A percentile compares a stretch with the other conserved stretches of the same genome.
These are phyloP conservation scores for Talaromyces sp. DNA, from an alignment of 2,329 filamentous ascomycete genomes.

Conservation along the genomic window DNA sequence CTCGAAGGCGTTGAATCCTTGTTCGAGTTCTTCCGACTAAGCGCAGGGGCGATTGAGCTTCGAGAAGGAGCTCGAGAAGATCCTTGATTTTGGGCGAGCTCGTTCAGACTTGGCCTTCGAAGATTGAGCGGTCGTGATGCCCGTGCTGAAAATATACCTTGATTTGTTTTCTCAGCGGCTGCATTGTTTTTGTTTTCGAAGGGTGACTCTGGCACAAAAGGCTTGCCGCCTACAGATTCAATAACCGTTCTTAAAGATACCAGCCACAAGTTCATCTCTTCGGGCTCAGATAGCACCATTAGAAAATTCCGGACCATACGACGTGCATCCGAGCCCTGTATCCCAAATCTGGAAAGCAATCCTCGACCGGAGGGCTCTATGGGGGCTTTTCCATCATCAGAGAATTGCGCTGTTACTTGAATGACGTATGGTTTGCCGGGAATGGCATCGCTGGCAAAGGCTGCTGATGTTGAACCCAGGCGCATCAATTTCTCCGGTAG, in stretches of 20 bases:
- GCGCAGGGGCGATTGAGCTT: constrained; percentile 1
- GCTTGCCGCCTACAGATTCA: constrained; percentile 39
- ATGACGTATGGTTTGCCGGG: constrained; percentile 45
- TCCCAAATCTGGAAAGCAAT: constrained; percentile 35
- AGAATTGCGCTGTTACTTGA: constrained; percentile 37
- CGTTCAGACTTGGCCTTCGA: constrained; percentile 17
- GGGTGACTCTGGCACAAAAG: constrained; percentile 31
- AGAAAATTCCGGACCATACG: constrained; percentile 36
- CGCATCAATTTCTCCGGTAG: constrained; percentile 43
- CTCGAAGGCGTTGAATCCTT: constrained; percentile 6
- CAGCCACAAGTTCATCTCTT: constrained; percentile 42
- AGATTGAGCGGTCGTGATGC: neutral
- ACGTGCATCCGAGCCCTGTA: constrained; percentile 28
- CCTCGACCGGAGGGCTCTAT: constrained; percentile 25
- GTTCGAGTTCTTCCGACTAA: constrained; percentile 7
- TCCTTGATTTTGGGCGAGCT: constrained; percentile 19
- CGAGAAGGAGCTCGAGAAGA: neutral
- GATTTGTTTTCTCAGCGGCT: neutral
- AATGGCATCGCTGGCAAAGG: constrained; percentile 45
- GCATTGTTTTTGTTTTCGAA: neutral
- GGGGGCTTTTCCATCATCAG: constrained; percentile 21
- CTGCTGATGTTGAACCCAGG: constrained; percentile 40
- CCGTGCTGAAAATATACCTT: neutral
- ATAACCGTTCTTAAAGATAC: constrained; percentile 41
- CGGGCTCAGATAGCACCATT: constrained; percentile 37